Evolutionary conservation across 78 protist genomes (phyloP), one percentile per base, ranked within the genome.

Genomic region (Bigelowiella natans): DNA sequence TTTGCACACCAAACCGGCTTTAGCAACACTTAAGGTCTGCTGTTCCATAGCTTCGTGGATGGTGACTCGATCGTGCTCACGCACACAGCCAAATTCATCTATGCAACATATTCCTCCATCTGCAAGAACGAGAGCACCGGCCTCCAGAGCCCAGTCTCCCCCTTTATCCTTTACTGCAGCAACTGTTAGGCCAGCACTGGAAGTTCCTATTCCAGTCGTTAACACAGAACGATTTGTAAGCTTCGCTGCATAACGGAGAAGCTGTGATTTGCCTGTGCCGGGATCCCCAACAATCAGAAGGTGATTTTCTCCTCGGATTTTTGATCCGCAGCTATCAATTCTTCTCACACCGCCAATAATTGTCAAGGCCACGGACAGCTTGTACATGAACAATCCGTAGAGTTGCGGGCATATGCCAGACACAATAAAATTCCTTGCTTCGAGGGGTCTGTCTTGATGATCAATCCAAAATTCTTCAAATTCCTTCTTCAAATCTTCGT

Each of bases 21-120:
- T 98, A 1, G 99, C 99, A n/a, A 98, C 95, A 18, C 94, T 87
- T n/a, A 98, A 31, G 0, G 99, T 97, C 90, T 98, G 99, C 83
- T 98, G 99, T 91, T 98, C 99, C 99, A 98, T 98, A 2, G 92
- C 92, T 88, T 90, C 88, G 89, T 92, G 94, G 64, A 92, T 40
- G 73, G 93, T 83, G 86, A 29, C 91, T 2, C 94, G 90, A 86
- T 98, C 99, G 11, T 85, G 83, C 31, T 93, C 95, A 2, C 94
- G 93, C 36, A 98, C 96, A 28, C 95, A 90, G 28, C 91, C 94
- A 63, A 98, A 96, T 85, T 98, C 99, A 89, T 98, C 99, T 29
- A 98, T 97, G 93, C 99, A 96, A 84, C 99, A 98, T 11, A 98
- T 31, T 31, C 99, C 99, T 28, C 99, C 99, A 88, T 98, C 99